These are phyloP conservation scores for Pharus latifolius DNA, from an alignment of 176 grass and related monocot species.

Conservation along the genomic window DNA sequence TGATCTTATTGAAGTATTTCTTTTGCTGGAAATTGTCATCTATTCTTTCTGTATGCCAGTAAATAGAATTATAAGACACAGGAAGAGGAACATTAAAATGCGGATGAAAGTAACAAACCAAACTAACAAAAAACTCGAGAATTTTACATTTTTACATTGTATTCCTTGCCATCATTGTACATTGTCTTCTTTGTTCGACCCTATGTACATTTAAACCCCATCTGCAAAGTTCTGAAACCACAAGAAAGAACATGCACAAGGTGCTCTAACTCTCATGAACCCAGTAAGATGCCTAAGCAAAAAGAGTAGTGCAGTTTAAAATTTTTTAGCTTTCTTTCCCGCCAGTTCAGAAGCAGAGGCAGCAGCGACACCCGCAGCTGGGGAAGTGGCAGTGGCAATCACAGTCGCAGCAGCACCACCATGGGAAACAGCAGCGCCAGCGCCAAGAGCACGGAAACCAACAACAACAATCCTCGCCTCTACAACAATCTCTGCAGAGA, in stretches of 20 bases:
- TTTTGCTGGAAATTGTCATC: background rate
- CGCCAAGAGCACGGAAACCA: constrained; percentile 29
- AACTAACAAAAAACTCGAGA: constrained; percentile 3
- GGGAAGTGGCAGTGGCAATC: background rate
- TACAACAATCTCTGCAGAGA: constrained; percentile 17
- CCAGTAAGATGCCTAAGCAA: background rate
- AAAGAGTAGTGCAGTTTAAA: background rate
- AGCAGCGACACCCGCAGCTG: constrained; percentile 16
- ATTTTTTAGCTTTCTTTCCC: too few relatives aligned
- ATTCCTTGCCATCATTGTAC: constrained; percentile 18
- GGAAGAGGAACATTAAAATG: background rate
- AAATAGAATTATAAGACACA: background rate
- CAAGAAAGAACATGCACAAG: background rate
- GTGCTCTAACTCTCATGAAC: background rate
- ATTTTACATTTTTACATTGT: background rate
- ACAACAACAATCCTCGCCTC: too few relatives aligned
- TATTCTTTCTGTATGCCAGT: background rate
- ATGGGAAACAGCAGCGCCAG: background rate
- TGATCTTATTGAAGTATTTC: too few relatives aligned
- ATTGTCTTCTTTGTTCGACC: background rate
- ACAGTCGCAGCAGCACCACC: constrained; percentile 8
- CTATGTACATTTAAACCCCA: background rate
- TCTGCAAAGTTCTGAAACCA: background rate
- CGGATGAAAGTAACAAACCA: background rate
- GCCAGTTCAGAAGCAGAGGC: constrained; percentile 18